A percentile compares a stretch with the other conserved stretches of the same genome.
Evolutionary conservation across 176 grass and related monocot genomes (phyloP).

Genomic region (Olyra latifolia): DNA sequence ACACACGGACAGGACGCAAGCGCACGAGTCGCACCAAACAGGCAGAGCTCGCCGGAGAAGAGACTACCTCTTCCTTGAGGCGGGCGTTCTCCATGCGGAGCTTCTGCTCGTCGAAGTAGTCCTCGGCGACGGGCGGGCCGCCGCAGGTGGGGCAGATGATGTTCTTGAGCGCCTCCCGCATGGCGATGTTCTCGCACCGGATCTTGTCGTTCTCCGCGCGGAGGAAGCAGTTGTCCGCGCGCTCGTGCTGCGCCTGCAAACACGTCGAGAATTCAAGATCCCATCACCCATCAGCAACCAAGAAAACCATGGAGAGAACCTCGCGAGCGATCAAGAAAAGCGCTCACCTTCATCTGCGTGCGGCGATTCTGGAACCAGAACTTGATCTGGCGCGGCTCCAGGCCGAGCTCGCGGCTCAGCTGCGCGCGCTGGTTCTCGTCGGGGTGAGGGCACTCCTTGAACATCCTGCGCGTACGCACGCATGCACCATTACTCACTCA

Average conservation of each 20-base stretch:
- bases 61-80: constrained; percentile 77
- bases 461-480: constrained; percentile 51
- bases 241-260: constrained; percentile 83
- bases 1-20: neutral
- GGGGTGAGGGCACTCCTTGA: constrained; percentile 96
- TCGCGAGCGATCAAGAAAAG: neutral
- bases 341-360: constrained; percentile 90
- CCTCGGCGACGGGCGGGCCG: constrained; percentile 65
- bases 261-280: neutral
- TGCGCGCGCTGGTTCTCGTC: constrained; percentile 93
- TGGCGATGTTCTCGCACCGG: constrained; percentile 95
- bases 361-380: constrained; percentile 99
- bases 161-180: constrained; percentile 88
- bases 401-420: constrained; percentile 79
- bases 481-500: neutral
- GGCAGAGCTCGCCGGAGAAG: neutral
- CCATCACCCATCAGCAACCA: constrained; percentile 10
- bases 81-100: constrained; percentile 90
- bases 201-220: constrained; percentile 98
- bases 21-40: neutral
- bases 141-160: constrained; percentile 88
- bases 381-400: constrained; percentile 97
- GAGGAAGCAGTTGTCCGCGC: constrained; percentile 81
- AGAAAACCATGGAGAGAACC: neutral
- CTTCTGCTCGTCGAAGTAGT: constrained; percentile 98